Conservation (phyloP, 179 eudicot species). For the Actinidia polygama region DNA sequence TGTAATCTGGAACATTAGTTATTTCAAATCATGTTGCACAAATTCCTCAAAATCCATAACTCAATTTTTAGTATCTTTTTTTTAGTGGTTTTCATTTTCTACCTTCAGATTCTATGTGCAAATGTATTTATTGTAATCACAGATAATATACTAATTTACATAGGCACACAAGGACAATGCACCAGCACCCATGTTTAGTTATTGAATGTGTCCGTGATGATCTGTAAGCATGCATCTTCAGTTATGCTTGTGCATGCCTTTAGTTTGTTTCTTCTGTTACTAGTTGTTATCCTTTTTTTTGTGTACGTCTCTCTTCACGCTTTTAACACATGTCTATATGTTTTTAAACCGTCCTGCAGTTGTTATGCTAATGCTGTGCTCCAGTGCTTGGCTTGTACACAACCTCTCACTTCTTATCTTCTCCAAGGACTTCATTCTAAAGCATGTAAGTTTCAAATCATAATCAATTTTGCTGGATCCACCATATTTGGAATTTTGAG, state of each 20-base stretch:
- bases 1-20: background rate
- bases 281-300: background rate
- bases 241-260: background rate
- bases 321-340: slow-evolving; percentile 65
- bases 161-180: background rate
- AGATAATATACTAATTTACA: too few species aligned
- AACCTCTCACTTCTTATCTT: slow-evolving; percentile 83
- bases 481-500: background rate
- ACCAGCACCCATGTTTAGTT: background rate
- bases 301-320: background rate
- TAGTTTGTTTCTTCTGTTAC: background rate
- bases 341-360: slow-evolving; percentile 43
- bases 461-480: background rate
- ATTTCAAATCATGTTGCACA: background rate
- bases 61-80: background rate
- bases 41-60: background rate
- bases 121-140: background rate
- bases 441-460: slow-evolving; percentile 57
- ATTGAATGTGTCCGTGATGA: background rate
- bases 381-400: slow-evolving; percentile 88
- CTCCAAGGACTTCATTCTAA: slow-evolving; percentile 88
- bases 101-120: background rate
- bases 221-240: background rate
- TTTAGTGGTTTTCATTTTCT: background rate
- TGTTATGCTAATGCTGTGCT: slow-evolving; percentile 96